Conservation (phyloP, 139 green algal genomes). For the Microglena sp. region DNA sequence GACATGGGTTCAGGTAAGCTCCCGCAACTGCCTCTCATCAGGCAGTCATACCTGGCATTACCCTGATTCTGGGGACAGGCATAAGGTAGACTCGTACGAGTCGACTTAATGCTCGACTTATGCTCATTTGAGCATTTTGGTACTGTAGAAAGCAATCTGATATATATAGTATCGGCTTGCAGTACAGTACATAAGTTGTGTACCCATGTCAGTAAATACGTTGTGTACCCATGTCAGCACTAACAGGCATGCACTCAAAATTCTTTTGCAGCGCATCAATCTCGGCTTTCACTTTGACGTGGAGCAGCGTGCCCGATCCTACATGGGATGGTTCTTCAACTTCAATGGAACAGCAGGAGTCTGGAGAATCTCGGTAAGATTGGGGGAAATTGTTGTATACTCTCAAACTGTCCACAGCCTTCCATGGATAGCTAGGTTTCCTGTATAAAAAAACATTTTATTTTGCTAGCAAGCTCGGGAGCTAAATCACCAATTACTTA, state of each 20-base stretch:
- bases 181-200: not conserved
- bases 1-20: conserved; percentile 47
- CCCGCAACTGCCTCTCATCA: too few relatives aligned
- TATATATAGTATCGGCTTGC: not conserved
- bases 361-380: conserved; percentile 28
- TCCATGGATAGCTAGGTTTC: too few relatives aligned
- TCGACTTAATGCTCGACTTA: too few relatives aligned
- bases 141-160: not conserved
- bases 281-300: conserved; percentile 55
- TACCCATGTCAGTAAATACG: too few relatives aligned
- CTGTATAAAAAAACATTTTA: too few relatives aligned
- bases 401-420: too few relatives aligned
- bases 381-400: too few relatives aligned
- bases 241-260: not conserved
- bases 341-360: conserved; percentile 57
- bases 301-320: conserved; percentile 45
- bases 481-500: too few relatives aligned
- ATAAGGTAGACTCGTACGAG: not conserved
- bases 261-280: conserved; percentile 24
- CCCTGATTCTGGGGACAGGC: not conserved
- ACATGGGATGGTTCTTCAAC: conserved; percentile 57
- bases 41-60: too few relatives aligned
- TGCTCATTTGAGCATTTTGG: too few relatives aligned
- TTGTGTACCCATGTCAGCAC: not conserved
- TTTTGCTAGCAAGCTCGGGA: too few relatives aligned